Evolutionary conservation across 306 rosid species (phyloP), one percentile per base, ranked within the genome.

Genomic region (Vigna reflexopilosa): DNA sequence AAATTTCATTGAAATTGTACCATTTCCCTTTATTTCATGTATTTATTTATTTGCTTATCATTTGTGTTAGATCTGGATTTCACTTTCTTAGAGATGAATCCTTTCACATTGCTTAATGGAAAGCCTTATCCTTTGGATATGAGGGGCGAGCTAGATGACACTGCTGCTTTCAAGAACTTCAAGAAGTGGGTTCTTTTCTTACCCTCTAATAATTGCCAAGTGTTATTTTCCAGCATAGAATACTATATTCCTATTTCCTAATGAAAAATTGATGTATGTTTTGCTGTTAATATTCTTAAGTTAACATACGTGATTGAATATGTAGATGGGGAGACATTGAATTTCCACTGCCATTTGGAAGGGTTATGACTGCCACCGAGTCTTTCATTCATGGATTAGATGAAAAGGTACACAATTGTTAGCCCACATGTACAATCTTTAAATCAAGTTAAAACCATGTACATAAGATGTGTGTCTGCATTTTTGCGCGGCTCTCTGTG

Each of bases 51-150:
- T 19, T 84, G 26, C 56, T 48, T 80, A 62, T 34, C 45, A 78
- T 69, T 38, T 79, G 83, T 76, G 68, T 28, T 89, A 94, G 97
- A 92, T 86, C 81, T 94, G 90, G 98, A 94, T 87, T 94, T 94
- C 87, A 94, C 97, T 83, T 94, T 94, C 87, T 91, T 94, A 38
- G 98, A 94, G 93, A 88, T 94, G 97, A 94, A 94, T 79, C 98
- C 98, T 61, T 94, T 94, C 57, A 76, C 98, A 75, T 83, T 94
- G 84, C 89, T 92, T 57, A 76, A 89, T 62, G 97, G 95, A 85
- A 94, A 92, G 91, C 97, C 98, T 59, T 94, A 89, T 90, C 98
- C 98, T 81, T 87, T 94, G 89, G 97, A 94, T 86, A 94, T 94
- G 98, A 94, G 98, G 88, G 97, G 98, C 82, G 97, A 94, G 84